A percentile compares a stretch with the other conserved stretches of the same genome.
phyloP scores from a whole-genome alignment of 2,329 filamentous ascomycete genomes.

The Sclerotinia subarctica region DNA sequence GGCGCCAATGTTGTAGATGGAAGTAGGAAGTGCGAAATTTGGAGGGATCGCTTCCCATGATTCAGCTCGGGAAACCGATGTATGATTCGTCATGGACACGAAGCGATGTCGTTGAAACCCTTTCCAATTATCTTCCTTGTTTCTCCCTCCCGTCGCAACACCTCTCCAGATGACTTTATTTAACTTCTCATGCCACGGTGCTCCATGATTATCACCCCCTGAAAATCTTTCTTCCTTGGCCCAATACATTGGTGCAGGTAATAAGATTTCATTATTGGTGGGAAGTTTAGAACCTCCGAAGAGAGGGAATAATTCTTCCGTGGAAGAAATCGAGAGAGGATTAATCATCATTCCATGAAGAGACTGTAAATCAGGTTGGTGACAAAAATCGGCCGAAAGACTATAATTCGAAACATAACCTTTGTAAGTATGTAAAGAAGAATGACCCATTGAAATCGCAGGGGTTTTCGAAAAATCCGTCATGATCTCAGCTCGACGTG shows the following conservation, averaged over 20 bases:
- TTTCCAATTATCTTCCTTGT: conserved; percentile 48
- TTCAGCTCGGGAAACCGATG: conserved; percentile 37
- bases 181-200: conserved; percentile 55
- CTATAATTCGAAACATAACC: conserved; percentile 43
- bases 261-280: conserved; percentile 62
- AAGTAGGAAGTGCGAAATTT: conserved; percentile 54
- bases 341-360: conserved; percentile 54
- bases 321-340: conserved; percentile 50
- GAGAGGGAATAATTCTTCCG: conserved; percentile 55
- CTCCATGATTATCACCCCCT: conserved; percentile 54
- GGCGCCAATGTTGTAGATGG: conserved; percentile 46
- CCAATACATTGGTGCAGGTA: conserved; percentile 64
- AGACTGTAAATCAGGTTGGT: conserved; percentile 55
- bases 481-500: conserved; percentile 48
- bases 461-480: conserved; percentile 46
- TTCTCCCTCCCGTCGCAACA: conserved; percentile 58
- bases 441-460: conserved; percentile 48
- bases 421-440: conserved; percentile 41
- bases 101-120: conserved; percentile 57
- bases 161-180: conserved; percentile 61
- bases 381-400: conserved; percentile 47
- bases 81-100: conserved; percentile 52
- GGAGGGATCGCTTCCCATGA: conserved; percentile 40
- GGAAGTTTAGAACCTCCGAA: conserved; percentile 61
- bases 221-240: conserved; percentile 57